Base-by-base conservation (phyloP, 2,329 filamentous ascomycete species). In the Diaporthe longicolla region DNA sequence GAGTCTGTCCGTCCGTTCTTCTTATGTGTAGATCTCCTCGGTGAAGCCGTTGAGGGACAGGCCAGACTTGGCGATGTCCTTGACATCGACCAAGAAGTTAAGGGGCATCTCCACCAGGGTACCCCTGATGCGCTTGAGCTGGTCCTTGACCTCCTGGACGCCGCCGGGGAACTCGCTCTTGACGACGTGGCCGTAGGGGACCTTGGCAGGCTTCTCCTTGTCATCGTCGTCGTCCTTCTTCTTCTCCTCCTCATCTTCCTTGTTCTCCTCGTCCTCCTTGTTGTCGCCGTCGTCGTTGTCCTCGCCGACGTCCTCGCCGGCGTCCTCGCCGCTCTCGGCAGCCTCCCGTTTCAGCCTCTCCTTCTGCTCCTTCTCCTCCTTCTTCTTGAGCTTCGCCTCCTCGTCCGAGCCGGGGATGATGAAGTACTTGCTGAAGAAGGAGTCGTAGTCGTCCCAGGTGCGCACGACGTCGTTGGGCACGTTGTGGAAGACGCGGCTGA, bases 41-140 rank as follows among this genome's bases (percentile, higher is more conserved):
- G 93, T 95, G 78, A 95, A 82, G 35, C 88, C 87, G 84, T 95
- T 95, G 76, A 95, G 83, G 29, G 89, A 88, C 79, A 97, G 79
- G 0, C 95, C 95, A 78, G 95, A 90, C 87, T 95, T 92, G 5
- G 95, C 96, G 82, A 98, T 92, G 82, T 98, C 95, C 79, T 94
- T 90, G 11, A 90, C 89, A 45, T 95, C 93, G 79, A 93, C 92
- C 82, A 98, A 85, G 85, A 98, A 98, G 77, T 94, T 87, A 78
- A 98, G 86, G 37, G 95, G 95, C 95, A 98, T 98, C 86, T 98
- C 94, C 10, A 98, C 93, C 59, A 95, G 83, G 11, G 89, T 93
- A 2, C 93, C 93, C 75, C 91, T 89, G 52, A 95, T 86, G 71
- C 89, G 87, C 72, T 87, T 87, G 71, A 95, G 84, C 84, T 91